These are phyloP conservation scores for Actinomortierella ambigua DNA, from an alignment of 371 early-diverging fungal species.

Conservation along the genomic window DNA sequence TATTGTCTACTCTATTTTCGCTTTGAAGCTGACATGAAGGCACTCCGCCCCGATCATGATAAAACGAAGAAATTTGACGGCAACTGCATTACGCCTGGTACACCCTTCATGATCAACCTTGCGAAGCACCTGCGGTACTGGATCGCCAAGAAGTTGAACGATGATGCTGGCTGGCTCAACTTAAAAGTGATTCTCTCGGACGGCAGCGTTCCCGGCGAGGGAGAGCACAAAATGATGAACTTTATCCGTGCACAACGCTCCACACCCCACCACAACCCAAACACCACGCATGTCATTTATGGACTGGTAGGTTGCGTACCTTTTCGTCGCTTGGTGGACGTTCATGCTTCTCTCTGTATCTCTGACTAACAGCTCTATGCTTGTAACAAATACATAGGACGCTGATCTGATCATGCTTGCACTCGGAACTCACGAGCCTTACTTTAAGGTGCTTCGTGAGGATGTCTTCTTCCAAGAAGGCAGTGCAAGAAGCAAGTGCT, in stretches of 20 bases:
- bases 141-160: constrained; percentile 87
- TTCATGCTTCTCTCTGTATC: not conserved
- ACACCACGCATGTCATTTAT: constrained; percentile 95
- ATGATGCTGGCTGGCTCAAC: constrained; percentile 90
- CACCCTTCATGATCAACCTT: constrained; percentile 97
- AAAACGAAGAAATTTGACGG: constrained; percentile 88
- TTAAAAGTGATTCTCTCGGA: constrained; percentile 94
- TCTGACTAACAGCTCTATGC: not conserved
- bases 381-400: constrained; percentile 61
- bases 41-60: constrained; percentile 55
- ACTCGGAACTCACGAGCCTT: constrained; percentile 97
- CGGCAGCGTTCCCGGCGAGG: constrained; percentile 97
- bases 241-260: constrained; percentile 91
- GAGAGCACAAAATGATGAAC: constrained; percentile 99
- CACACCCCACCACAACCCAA: constrained; percentile 81
- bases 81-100: constrained; percentile 99
- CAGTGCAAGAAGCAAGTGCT: constrained; percentile 67
- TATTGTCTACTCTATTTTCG: not conserved
- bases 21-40: constrained; percentile 45
- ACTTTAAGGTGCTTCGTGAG: constrained; percentile 97
- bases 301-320: constrained; percentile 71
- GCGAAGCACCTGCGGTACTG: constrained; percentile 89
- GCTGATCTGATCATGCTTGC: constrained; percentile 99
- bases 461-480: constrained; percentile 85
- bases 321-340: no score